These are phyloP conservation scores for Imleria badia DNA, from an alignment of 768 basidiomycete species.

Conservation along the genomic window DNA sequence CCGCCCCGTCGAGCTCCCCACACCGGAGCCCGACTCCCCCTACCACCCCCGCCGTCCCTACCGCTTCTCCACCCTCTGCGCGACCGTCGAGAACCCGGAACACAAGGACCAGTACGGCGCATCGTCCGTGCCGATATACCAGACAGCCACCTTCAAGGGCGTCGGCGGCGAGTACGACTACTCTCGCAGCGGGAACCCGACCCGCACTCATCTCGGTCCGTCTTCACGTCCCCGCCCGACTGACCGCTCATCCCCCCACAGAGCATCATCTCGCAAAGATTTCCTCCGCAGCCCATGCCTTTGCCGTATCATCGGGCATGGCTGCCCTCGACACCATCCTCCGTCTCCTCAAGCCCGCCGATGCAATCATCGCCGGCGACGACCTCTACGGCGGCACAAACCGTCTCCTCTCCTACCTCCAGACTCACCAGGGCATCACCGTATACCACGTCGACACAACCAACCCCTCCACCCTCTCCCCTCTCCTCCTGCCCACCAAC, in stretches of 20 bases:
- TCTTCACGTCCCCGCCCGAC: background rate
- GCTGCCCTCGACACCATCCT: constrained; percentile 95
- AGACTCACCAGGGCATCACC: constrained; percentile 80
- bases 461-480: constrained; percentile 57
- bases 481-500: constrained; percentile 56
- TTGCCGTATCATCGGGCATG: constrained; percentile 96
- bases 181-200: constrained; percentile 93
- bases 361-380: constrained; percentile 94
- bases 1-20: constrained; percentile 58
- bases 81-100: constrained; percentile 86
- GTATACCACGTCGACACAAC: constrained; percentile 97
- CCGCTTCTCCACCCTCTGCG: constrained; percentile 87
- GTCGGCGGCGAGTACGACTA: constrained; percentile 90
- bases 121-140: constrained; percentile 96
- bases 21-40: constrained; percentile 82
- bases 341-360: constrained; percentile 91
- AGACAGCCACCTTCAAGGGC: constrained; percentile 98
- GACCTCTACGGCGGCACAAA: constrained; percentile 98
- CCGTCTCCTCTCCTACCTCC: constrained; percentile 87
- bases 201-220: constrained; percentile 89
- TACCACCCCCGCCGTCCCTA: constrained; percentile 67
- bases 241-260: constrained; percentile 32
- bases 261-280: constrained; percentile 98
- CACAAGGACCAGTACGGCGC: constrained; percentile 96
- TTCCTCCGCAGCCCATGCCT: constrained; percentile 86